Percentiles rank a stretch among this genome's conserved stretches.
Conservation (phyloP, 371 early-diverging fungal species). For the Mucor lusitanicus region DNA sequence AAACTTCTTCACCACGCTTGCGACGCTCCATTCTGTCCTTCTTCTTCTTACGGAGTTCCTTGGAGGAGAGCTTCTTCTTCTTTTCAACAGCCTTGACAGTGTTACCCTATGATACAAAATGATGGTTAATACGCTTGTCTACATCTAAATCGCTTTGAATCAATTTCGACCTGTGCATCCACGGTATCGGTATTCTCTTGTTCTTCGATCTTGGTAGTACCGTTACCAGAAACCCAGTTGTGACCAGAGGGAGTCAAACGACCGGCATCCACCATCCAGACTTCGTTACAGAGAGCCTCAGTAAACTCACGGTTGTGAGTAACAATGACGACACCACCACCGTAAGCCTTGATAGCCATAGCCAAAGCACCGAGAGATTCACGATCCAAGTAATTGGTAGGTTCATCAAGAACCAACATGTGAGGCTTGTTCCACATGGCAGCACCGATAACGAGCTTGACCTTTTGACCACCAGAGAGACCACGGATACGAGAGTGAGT, state of each 20-base stretch:
- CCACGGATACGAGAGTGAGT: constrained; percentile 84
- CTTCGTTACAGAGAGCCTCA: constrained; percentile 68
- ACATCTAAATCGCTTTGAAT: too few species aligned
- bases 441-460: constrained; percentile 84
- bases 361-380: constrained; percentile 76
- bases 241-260: constrained; percentile 52
- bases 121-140: constrained; percentile 18
- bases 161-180: constrained; percentile 36
- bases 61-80: constrained; percentile 50
- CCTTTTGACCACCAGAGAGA: constrained; percentile 92
- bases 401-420: constrained; percentile 90
- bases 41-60: constrained; percentile 57
- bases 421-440: constrained; percentile 86
- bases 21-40: constrained; percentile 60
- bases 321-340: constrained; percentile 78
- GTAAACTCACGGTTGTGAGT: constrained; percentile 78
- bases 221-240: constrained; percentile 54
- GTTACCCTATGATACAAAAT: constrained; percentile 28
- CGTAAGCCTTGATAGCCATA: constrained; percentile 66
- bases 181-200: constrained; percentile 42
- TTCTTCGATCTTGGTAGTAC: constrained; percentile 38
- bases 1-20: constrained; percentile 58
- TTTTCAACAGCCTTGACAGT: constrained; percentile 45
- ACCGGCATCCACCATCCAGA: constrained; percentile 77
- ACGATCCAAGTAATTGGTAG: constrained; percentile 83